phyloP scores from a whole-genome alignment of 768 basidiomycete genomes.

The Dacryopinax spathularia region DNA sequence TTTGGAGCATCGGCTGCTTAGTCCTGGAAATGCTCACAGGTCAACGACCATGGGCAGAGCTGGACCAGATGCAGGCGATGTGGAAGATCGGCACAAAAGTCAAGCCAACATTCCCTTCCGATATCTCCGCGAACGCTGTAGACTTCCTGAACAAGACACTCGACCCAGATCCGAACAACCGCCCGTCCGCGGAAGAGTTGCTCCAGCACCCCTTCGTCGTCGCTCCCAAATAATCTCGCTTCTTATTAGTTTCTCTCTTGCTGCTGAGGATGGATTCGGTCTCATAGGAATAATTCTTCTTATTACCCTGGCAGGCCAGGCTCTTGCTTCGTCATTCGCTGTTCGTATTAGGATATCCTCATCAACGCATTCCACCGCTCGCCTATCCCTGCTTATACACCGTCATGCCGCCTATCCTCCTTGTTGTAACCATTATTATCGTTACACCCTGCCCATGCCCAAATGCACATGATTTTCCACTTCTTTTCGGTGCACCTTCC shows the following conservation, averaged over 20 bases:
- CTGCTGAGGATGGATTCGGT: conserved; percentile 1
- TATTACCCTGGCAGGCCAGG: conserved; percentile 1
- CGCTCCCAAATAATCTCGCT: conserved; percentile 16
- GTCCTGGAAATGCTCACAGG: conserved; percentile 96
- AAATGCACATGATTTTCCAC: too few species aligned
- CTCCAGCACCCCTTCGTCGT: conserved; percentile 61
- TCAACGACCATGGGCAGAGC: conserved; percentile 86
- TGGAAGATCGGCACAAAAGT: conserved; percentile 96
- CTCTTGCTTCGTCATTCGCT: background rate
- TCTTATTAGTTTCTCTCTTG: conserved; percentile 15
- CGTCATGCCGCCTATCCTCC: background rate
- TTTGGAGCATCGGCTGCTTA: conserved; percentile 91
- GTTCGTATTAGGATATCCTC: background rate
- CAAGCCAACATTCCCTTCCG: conserved; percentile 74
- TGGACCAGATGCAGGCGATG: conserved; percentile 98
- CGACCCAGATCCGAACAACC: conserved; percentile 62
- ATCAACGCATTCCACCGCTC: background rate
- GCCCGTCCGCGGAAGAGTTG: conserved; percentile 66
- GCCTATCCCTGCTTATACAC: background rate
- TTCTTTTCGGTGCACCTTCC: too few species aligned
- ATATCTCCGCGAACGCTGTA: conserved; percentile 78
- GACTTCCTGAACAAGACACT: conserved; percentile 79
- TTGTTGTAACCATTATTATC: conserved; percentile 1
- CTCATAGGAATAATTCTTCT: background rate
- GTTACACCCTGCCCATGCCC: background rate